phyloP scores from a whole-genome alignment of 768 basidiomycete genomes.

The Calocera viscosa region DNA sequence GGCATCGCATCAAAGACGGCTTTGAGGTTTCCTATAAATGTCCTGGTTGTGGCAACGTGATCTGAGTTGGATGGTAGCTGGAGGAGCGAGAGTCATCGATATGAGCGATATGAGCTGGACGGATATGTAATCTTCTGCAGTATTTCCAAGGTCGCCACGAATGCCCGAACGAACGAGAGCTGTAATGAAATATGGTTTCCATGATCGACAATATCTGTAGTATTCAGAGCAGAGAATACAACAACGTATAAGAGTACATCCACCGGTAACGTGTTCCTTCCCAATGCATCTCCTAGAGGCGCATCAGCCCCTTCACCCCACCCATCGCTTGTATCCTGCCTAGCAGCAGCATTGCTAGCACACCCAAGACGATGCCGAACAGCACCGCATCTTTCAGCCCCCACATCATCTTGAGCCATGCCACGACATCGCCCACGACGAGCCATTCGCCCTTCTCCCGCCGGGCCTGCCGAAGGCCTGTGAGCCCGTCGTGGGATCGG shows the following conservation, averaged over 20 bases:
- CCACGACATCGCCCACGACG: neutral
- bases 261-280: neutral
- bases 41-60: conserved; percentile 35
- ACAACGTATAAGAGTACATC: neutral
- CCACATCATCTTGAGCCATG: conserved; percentile 6
- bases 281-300: neutral
- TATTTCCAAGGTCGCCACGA: neutral
- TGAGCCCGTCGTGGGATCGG: neutral
- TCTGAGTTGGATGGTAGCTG: conserved; percentile 23
- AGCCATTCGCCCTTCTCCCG: neutral
- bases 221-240: neutral
- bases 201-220: neutral
- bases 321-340: neutral
- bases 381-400: neutral
- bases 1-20: neutral
- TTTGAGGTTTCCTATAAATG: conserved; percentile 28
- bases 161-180: too few relatives aligned
- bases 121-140: too few relatives aligned
- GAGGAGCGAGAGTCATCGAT: too few relatives aligned
- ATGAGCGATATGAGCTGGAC: too few relatives aligned
- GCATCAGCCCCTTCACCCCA: neutral
- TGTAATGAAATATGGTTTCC: neutral
- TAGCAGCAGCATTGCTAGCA: neutral
- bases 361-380: neutral
- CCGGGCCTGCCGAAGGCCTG: neutral